Percentiles rank a stretch among this genome's conserved stretches.
These are phyloP conservation scores for Sutorius australiensis DNA, from an alignment of 768 basidiomycete species.

Conservation along the genomic window DNA sequence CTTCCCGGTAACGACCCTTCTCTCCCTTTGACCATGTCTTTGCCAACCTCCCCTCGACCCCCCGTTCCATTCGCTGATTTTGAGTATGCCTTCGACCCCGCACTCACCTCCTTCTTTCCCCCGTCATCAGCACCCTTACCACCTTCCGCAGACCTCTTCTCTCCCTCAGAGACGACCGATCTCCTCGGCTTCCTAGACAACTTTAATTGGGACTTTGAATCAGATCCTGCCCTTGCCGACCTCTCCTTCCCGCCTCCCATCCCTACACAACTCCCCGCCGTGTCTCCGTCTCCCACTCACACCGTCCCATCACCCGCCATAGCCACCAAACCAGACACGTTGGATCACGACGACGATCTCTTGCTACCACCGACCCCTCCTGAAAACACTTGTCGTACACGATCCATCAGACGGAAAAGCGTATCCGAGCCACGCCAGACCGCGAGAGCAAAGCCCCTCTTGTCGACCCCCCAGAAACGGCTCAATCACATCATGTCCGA, in stretches of 20 bases:
- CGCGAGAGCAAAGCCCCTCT: slow-evolving; percentile 54
- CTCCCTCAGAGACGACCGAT: slow-evolving; percentile 71
- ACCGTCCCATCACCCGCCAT: slow-evolving; percentile 1
- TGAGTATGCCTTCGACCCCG: slow-evolving; percentile 66
- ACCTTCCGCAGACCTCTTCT: slow-evolving; percentile 74
- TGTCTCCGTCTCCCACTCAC: background rate
- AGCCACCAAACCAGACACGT: slow-evolving; percentile 2
- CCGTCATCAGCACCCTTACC: slow-evolving; percentile 61
- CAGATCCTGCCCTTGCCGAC: slow-evolving; percentile 30
- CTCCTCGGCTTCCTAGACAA: slow-evolving; percentile 81
- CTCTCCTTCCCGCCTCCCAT: slow-evolving; percentile 3
- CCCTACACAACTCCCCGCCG: background rate
- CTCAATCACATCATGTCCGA: slow-evolving; percentile 94
- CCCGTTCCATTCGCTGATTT: slow-evolving; percentile 65
- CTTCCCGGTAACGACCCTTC: slow-evolving; percentile 11
- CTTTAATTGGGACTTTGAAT: slow-evolving; percentile 64
- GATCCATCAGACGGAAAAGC: slow-evolving; percentile 23
- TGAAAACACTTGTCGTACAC: slow-evolving; percentile 10
- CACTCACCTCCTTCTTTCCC: slow-evolving; percentile 51
- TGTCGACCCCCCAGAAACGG: slow-evolving; percentile 83
- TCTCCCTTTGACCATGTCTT: slow-evolving; percentile 25
- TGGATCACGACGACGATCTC: slow-evolving; percentile 8
- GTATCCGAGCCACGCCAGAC: slow-evolving; percentile 24
- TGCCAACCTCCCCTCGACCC: slow-evolving; percentile 36
- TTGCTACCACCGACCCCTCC: slow-evolving; percentile 5